These are phyloP conservation scores for Scalesia atractyloides DNA, from an alignment of 129 eudicot species.

Conservation along the genomic window DNA sequence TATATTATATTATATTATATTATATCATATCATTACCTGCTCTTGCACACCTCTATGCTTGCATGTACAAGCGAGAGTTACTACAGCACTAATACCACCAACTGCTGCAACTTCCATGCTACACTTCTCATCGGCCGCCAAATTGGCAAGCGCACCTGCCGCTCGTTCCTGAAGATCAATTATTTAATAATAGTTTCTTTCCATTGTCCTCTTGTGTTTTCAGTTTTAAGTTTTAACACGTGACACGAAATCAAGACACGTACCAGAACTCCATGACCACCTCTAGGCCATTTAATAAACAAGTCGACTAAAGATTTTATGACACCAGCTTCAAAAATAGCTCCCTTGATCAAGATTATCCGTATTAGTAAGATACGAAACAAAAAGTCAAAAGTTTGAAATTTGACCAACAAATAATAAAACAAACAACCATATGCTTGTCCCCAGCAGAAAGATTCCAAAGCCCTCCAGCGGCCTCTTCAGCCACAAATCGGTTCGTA, in stretches of 20 bases:
- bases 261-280: conserved; percentile 92
- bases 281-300: conserved; percentile 80
- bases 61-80: conserved; percentile 73
- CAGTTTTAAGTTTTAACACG: too few relatives aligned
- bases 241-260: conserved; percentile 19
- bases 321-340: conserved; percentile 91
- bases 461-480: conserved; percentile 97
- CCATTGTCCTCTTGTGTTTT: too few relatives aligned
- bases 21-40: conserved; percentile 51
- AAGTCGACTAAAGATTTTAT: conserved; percentile 87
- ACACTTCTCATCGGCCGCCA: conserved; percentile 96
- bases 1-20: too few relatives aligned
- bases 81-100: conserved; percentile 93
- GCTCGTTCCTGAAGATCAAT: conserved; percentile 77
- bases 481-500: conserved; percentile 78
- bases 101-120: conserved; percentile 82
- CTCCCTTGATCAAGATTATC: conserved; percentile 48
- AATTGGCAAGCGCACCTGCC: conserved; percentile 93
- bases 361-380: conserved; percentile 9
- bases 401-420: neutral
- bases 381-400: conserved; percentile 1
- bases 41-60: conserved; percentile 89
- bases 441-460: conserved; percentile 98
- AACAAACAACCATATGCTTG: conserved; percentile 78
- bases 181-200: too few relatives aligned